These are phyloP conservation scores for Fusarium sp. DNA, from an alignment of 2,329 filamentous ascomycete species.

Conservation along the genomic window DNA sequence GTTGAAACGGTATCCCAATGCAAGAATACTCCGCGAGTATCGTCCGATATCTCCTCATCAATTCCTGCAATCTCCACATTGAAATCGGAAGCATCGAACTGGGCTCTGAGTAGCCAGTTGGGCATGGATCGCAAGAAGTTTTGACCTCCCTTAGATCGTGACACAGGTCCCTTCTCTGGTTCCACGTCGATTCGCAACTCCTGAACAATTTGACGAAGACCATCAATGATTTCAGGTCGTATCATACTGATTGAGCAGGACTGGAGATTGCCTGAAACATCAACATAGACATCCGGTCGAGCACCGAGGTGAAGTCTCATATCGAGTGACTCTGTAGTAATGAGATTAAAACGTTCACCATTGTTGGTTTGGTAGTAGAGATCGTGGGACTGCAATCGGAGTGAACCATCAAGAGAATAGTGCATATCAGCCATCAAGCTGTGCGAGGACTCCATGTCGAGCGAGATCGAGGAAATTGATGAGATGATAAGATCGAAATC, in stretches of 20 bases:
- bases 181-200: constrained; percentile 80
- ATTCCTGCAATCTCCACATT: constrained; percentile 91
- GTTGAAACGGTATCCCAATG: constrained; percentile 89
- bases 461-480: constrained; percentile 90
- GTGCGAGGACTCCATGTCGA: constrained; percentile 97
- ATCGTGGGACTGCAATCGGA: constrained; percentile 85
- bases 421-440: constrained; percentile 84
- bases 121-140: constrained; percentile 85
- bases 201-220: constrained; percentile 88
- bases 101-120: constrained; percentile 84
- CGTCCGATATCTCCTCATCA: constrained; percentile 83
- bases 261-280: constrained; percentile 81
- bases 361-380: constrained; percentile 94
- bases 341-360: constrained; percentile 84
- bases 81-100: constrained; percentile 88
- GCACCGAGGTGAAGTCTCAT: constrained; percentile 87
- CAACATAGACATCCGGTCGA: constrained; percentile 85
- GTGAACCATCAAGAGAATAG: constrained; percentile 85
- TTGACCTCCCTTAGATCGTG: constrained; percentile 63
- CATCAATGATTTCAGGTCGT: constrained; percentile 90
- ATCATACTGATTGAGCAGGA: constrained; percentile 92
- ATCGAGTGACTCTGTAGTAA: constrained; percentile 89
- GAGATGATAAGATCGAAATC: constrained; percentile 97
- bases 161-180: constrained; percentile 64
- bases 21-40: constrained; percentile 84